These are phyloP conservation scores for Sindora glabra DNA, from an alignment of 306 rosid species.

Conservation along the genomic window DNA sequence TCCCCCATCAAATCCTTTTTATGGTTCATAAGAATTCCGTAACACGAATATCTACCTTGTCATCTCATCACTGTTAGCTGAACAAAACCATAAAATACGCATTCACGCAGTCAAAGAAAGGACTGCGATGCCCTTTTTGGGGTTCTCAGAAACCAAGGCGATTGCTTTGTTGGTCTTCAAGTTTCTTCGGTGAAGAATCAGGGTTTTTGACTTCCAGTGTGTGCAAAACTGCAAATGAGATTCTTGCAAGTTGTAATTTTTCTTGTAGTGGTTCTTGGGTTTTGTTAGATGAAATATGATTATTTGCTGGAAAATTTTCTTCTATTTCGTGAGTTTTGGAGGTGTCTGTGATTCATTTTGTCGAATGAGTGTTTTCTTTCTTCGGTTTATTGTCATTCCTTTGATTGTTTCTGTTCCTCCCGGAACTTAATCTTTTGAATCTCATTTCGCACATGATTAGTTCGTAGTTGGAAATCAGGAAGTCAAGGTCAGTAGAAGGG, in stretches of 20 bases:
- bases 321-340: conserved; percentile 22
- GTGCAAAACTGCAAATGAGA: conserved; percentile 17
- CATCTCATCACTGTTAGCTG: conserved; percentile 5
- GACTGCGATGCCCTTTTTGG: conserved; percentile 24
- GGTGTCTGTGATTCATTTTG: conserved; percentile 16
- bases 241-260: conserved; percentile 32
- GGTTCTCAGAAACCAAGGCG: too few relatives aligned
- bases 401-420: conserved; percentile 12
- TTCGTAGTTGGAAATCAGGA: background rate
- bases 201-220: background rate
- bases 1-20: conserved; percentile 10
- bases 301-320: conserved; percentile 10
- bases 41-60: conserved; percentile 22
- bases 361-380: conserved; percentile 17
- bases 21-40: conserved; percentile 8
- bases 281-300: conserved; percentile 7
- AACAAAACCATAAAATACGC: background rate
- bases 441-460: conserved; percentile 5
- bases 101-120: conserved; percentile 8
- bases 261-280: conserved; percentile 19
- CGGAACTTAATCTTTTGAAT: conserved; percentile 5
- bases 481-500: background rate
- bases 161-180: too few relatives aligned
- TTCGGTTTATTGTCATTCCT: conserved; percentile 4
- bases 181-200: background rate